These are phyloP conservation scores for Chalaropsis thielavioides DNA, from an alignment of 2,329 filamentous ascomycete genomes.

Conservation along the genomic window DNA sequence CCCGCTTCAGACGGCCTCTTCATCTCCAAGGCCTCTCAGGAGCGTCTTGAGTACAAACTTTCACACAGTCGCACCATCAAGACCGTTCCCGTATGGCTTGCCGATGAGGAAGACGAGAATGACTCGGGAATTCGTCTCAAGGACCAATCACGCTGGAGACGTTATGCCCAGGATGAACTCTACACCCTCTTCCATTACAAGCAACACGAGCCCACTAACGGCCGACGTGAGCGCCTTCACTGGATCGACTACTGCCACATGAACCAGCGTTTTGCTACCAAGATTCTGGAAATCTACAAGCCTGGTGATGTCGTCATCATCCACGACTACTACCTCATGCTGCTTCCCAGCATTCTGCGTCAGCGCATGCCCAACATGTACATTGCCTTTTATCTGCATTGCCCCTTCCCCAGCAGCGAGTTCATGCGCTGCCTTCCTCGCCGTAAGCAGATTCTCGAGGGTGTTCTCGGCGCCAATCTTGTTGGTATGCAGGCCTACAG, in stretches of 20 bases:
- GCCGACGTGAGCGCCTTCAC: conserved; percentile 61
- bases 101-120: conserved; percentile 54
- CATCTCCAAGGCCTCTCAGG: conserved; percentile 55
- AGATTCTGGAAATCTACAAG: conserved; percentile 76
- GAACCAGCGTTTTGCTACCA: conserved; percentile 84
- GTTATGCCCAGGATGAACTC: conserved; percentile 80
- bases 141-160: conserved; percentile 74
- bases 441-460: conserved; percentile 79
- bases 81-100: conserved; percentile 79
- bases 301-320: conserved; percentile 85
- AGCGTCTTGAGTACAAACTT: conserved; percentile 59
- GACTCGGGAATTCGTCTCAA: conserved; percentile 58
- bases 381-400: conserved; percentile 87
- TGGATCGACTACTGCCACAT: conserved; percentile 90
- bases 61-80: conserved; percentile 58
- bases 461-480: conserved; percentile 80
- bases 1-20: conserved; percentile 53
- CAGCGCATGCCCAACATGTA: conserved; percentile 79
- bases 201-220: conserved; percentile 78
- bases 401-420: conserved; percentile 91
- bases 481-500: conserved; percentile 92
- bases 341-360: conserved; percentile 76
- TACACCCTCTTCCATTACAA: conserved; percentile 95
- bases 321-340: conserved; percentile 86
- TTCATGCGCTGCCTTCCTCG: conserved; percentile 80